Evolutionary conservation across 2,329 filamentous ascomycete genomes (phyloP), one percentile per base, ranked within the genome.

Genomic region (Cladorrhinum sp.): DNA sequence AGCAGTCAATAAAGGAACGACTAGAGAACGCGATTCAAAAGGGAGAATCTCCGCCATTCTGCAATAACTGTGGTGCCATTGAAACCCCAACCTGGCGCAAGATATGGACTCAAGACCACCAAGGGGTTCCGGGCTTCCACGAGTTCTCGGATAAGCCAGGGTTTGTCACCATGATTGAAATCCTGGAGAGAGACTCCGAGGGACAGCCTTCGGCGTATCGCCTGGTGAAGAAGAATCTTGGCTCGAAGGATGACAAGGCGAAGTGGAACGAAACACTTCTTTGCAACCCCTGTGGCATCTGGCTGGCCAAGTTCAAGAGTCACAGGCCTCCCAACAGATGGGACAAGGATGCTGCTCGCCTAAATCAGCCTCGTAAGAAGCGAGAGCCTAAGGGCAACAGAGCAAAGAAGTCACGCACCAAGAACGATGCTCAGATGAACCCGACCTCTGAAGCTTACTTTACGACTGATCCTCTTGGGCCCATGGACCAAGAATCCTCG

Each of bases 41-140:
- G 58, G 95, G 95, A 4, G 85, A 92, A 65, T 89, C 93, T 80
- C 95, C 95, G 0, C 88, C 89, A 1, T 98, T 88, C 70, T 99
- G 95, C 73, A 85, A 85, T 64, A 96, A 98, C 69, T 99, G 95
- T 69, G 95, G 95, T 5, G 90, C 92, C 6, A 96, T 99, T 60
- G 91, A 98, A 69, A 99, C 95, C 0, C 91, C 93, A 0, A 97
- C 93, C 0, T 99, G 95, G 95, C 87, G 95, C 62, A 95, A 93
- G 70, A 91, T 95, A 12, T 97, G 89, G 82, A 86, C 87, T n/a
- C 91, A 92, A 69, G 81, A 90, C 7, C 81, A 88, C 50, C 78
- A 85, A 16, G 92, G 91, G 1, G 81, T 82, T 29, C 91, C 92
- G 0, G 81, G 84, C 2, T 85, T 88, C 62, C 81, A 90, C 51